Conservation (phyloP, 2,329 filamentous ascomycete genomes). For the Pseudogymnoascus sp. region DNA sequence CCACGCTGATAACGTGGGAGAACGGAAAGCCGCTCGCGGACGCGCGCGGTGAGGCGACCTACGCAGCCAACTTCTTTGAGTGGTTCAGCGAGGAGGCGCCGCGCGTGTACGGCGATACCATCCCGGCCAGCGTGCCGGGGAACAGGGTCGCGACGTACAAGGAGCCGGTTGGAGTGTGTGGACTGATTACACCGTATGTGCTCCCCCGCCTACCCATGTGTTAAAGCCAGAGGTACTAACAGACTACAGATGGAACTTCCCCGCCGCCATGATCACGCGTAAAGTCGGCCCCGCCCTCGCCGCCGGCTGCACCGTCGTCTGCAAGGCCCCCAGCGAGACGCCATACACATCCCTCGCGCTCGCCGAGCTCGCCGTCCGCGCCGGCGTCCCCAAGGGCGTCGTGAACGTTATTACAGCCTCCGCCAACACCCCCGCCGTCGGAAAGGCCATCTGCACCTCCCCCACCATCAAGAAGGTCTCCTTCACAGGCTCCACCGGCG, state of each 20-base stretch:
- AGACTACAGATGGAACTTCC: conserved; percentile 66
- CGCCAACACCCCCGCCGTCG: conserved; percentile 72
- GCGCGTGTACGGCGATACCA: conserved; percentile 64
- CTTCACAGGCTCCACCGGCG: conserved; percentile 74
- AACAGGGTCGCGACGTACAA: conserved; percentile 73
- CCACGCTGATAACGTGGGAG: conserved; percentile 79
- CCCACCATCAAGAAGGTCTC: conserved; percentile 79
- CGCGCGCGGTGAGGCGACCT: conserved; percentile 62
- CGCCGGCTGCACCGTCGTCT: conserved; percentile 90
- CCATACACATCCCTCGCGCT: conserved; percentile 84
- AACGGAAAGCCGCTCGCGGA: conserved; percentile 79
- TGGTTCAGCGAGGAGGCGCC: conserved; percentile 79
- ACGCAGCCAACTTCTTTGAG: conserved; percentile 68
- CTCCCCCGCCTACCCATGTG: neutral
- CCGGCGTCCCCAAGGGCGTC: conserved; percentile 83
- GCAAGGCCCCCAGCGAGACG: conserved; percentile 86
- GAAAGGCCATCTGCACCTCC: conserved; percentile 66
- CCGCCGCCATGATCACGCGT: conserved; percentile 65
- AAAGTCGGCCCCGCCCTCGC: conserved; percentile 71
- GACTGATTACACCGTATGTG: conserved; percentile 60
- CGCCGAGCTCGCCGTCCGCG: conserved; percentile 75
- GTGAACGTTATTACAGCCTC: conserved; percentile 80
- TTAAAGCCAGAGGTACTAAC: neutral
- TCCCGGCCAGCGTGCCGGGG: conserved; percentile 58
- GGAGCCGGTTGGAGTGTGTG: conserved; percentile 78